A percentile compares a stretch with the other conserved stretches of the same genome.
Evolutionary conservation across 2,329 filamentous ascomycete species (phyloP).

Genomic region (Aspergillus caelatus): DNA sequence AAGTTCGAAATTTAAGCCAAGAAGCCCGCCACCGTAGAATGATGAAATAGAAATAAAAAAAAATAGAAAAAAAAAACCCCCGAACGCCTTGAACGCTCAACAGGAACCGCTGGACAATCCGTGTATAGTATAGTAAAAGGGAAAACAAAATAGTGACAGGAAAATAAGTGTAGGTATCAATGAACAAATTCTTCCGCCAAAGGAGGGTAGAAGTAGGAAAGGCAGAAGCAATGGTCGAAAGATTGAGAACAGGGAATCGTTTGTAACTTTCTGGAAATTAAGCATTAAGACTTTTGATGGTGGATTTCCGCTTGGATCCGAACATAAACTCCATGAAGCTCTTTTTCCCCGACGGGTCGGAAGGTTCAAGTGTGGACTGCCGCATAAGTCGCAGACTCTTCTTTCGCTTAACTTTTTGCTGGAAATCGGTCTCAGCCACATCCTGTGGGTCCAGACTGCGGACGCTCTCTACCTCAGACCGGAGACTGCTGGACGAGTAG

Average conservation of each 20-base stretch:
- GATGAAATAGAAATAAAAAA: no score
- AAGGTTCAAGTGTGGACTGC: constrained; percentile 9
- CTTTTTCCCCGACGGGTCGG: constrained; percentile 19
- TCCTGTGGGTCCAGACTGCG: constrained; percentile 15
- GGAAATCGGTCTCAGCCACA: constrained; percentile 12
- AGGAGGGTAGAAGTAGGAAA: not conserved
- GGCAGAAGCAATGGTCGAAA: not conserved
- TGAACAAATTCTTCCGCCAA: not conserved
- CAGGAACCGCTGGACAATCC: not conserved
- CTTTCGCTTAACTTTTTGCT: constrained; percentile 17
- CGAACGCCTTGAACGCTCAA: constrained; percentile 1
- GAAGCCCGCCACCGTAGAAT: not conserved
- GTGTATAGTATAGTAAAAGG: not conserved
- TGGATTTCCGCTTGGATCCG: constrained; percentile 24
- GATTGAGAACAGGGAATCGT: not conserved
- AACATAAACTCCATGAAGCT: constrained; percentile 29
- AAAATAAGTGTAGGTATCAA: not conserved
- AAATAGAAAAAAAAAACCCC: not conserved
- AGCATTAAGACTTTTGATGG: constrained; percentile 21
- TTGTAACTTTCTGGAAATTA: constrained; percentile 13
- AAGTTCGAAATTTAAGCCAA: not conserved
- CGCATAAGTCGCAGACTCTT: constrained; percentile 24
- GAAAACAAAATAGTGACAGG: not conserved
- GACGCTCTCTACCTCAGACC: constrained; percentile 29
- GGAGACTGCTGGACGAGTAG: constrained; percentile 33